Evolutionary conservation across 495 filamentous ascomycete species (phyloP).

Genomic region (Talaromyces thailandensis): DNA sequence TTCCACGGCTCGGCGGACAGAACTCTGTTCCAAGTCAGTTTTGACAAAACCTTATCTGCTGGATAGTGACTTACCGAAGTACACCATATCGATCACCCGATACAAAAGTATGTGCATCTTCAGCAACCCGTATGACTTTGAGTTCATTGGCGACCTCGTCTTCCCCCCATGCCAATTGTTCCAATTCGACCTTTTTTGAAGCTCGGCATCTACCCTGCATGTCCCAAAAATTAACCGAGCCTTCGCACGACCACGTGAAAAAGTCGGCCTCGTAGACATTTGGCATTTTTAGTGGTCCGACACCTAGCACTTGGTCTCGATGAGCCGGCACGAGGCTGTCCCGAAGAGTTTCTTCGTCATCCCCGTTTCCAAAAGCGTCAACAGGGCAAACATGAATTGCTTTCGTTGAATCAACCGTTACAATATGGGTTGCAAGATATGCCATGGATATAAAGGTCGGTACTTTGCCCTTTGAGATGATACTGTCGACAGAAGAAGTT

Average conservation of each 20-base stretch:
- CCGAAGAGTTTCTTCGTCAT: conserved; percentile 23
- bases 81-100: conserved; percentile 81
- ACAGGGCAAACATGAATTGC: conserved; percentile 57
- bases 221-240: conserved; percentile 74
- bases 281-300: conserved; percentile 48
- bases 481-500: conserved; percentile 9
- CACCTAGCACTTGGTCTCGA: conserved; percentile 69
- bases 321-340: conserved; percentile 52
- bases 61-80: conserved; percentile 46
- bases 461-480: conserved; percentile 14
- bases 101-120: conserved; percentile 54
- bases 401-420: conserved; percentile 66
- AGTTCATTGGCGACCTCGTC: conserved; percentile 67
- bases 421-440: conserved; percentile 54
- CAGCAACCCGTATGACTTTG: conserved; percentile 54
- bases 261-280: conserved; percentile 59
- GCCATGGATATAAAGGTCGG: conserved; percentile 56
- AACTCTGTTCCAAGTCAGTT: conserved; percentile 27
- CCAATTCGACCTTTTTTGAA: conserved; percentile 57
- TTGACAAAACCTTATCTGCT: neutral
- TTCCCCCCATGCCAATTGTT: conserved; percentile 47
- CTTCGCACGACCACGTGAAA: conserved; percentile 77
- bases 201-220: conserved; percentile 56
- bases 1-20: conserved; percentile 35
- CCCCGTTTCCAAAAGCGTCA: conserved; percentile 13